These are phyloP conservation scores for Lichtheimia corymbifera DNA, from an alignment of 371 early-diverging fungal species.

Conservation along the genomic window DNA sequence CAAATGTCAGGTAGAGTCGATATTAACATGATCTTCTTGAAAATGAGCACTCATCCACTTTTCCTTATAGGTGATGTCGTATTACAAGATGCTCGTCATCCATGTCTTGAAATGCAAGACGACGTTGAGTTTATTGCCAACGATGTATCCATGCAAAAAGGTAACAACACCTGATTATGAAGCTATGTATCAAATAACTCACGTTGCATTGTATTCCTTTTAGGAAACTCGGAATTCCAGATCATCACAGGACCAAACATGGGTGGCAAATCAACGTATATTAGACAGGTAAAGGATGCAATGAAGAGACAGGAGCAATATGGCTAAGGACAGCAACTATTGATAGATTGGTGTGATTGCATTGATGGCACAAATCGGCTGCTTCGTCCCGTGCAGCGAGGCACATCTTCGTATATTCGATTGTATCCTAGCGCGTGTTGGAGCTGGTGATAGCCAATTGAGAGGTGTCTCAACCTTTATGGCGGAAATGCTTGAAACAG, in stretches of 20 bases:
- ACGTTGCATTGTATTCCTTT: no score
- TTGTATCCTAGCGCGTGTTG: conserved; percentile 93
- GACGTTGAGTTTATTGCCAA: conserved; percentile 93
- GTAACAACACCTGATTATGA: conserved; percentile 25
- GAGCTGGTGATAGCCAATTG: conserved; percentile 94
- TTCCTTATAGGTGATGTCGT: conserved; percentile 57
- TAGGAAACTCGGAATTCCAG: conserved; percentile 54
- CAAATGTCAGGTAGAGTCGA: conserved; percentile 38
- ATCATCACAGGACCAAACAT: conserved; percentile 97
- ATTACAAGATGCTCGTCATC: conserved; percentile 81
- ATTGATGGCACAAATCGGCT: conserved; percentile 98
- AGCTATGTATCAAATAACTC: no score
- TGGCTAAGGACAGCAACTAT: neutral
- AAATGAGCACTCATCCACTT: neutral
- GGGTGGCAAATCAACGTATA: conserved; percentile 96
- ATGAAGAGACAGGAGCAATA: neutral
- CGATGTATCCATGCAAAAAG: conserved; percentile 76
- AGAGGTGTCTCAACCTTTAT: conserved; percentile 98
- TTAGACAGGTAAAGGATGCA: conserved; percentile 78
- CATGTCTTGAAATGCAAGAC: conserved; percentile 94
- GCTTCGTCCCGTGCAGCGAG: conserved; percentile 92
- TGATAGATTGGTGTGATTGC: conserved; percentile 84
- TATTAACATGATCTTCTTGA: neutral
- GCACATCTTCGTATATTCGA: conserved; percentile 88
- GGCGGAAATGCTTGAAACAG: conserved; percentile 99